Evolutionary conservation across 352 stramenopile species (phyloP).

Genomic region (Phytophthora uliginosa): DNA sequence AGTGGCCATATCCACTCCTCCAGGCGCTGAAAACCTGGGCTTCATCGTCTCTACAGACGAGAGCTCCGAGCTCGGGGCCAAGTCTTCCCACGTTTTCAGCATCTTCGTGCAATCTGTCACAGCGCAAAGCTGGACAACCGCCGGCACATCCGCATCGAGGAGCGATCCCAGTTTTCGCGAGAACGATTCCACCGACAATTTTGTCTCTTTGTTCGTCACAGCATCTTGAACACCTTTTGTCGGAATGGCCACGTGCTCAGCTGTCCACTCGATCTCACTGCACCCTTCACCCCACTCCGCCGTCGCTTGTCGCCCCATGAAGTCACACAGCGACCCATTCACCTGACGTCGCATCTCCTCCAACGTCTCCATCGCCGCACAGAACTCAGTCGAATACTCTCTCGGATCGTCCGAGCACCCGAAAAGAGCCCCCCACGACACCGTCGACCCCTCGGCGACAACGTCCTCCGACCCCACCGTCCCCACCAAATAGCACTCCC

Average conservation of each 20-base stretch:
- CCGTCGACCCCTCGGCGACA: neutral
- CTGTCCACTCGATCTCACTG: slow-evolving; percentile 19
- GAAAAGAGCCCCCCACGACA: slow-evolving; percentile 18
- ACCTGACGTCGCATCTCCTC: slow-evolving; percentile 12
- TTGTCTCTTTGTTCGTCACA: neutral
- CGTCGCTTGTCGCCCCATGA: slow-evolving; percentile 6
- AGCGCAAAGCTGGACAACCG: slow-evolving; percentile 25
- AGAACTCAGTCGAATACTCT: slow-evolving; percentile 24
- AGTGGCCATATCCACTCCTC: neutral
- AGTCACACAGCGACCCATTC: slow-evolving; percentile 1
- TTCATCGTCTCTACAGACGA: slow-evolving; percentile 16
- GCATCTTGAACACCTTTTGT: slow-evolving; percentile 15
- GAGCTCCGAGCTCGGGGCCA: neutral
- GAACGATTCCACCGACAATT: neutral
- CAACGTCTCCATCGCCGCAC: slow-evolving; percentile 15
- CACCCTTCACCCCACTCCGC: slow-evolving; percentile 9
- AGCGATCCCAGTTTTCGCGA: neutral
- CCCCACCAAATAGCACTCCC: slow-evolving; percentile 29
- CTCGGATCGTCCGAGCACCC: slow-evolving; percentile 11
- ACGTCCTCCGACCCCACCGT: slow-evolving; percentile 11
- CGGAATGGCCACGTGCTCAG: slow-evolving; percentile 20
- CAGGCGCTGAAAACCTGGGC: slow-evolving; percentile 9
- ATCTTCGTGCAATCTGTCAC: slow-evolving; percentile 1
- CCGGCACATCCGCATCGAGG: slow-evolving; percentile 2
- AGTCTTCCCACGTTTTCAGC: slow-evolving; percentile 9